Conservation (phyloP, 1,284 basidiomycete genomes). For the Rhodotorula sp. region DNA sequence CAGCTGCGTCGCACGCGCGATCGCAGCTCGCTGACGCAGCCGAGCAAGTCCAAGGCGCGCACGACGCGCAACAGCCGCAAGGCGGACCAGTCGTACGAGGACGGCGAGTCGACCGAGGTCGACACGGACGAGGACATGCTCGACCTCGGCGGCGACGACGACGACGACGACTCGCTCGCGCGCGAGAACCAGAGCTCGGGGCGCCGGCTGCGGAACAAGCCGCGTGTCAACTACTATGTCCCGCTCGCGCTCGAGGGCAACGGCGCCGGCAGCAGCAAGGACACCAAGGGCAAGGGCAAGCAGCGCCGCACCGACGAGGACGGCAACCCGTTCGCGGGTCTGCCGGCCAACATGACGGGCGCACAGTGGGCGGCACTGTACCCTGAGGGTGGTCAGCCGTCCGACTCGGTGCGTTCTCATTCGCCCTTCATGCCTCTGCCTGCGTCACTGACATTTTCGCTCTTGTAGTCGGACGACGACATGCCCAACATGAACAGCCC, state of each 20-base stretch:
- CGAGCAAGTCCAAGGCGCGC: not conserved
- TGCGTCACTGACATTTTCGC: not conserved
- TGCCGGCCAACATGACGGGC: slow-evolving; percentile 39
- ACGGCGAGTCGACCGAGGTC: slow-evolving; percentile 25
- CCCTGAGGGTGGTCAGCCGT: slow-evolving; percentile 33
- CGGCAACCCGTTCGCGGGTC: slow-evolving; percentile 36
- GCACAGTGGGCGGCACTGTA: slow-evolving; percentile 40
- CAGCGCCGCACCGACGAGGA: slow-evolving; percentile 20
- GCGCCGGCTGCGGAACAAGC: slow-evolving; percentile 48
- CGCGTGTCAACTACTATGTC: slow-evolving; percentile 41
- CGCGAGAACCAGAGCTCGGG: slow-evolving; percentile 30
- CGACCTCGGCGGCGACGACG: slow-evolving; percentile 43
- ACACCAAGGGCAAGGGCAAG: slow-evolving; percentile 29
- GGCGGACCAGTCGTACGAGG: slow-evolving; percentile 14
- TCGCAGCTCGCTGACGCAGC: not conserved
- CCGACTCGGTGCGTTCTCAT: slow-evolving; percentile 34
- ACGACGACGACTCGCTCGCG: slow-evolving; percentile 30
- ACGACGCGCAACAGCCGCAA: slow-evolving; percentile 10
- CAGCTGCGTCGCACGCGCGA: not conserved
- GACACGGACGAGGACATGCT: slow-evolving; percentile 30
- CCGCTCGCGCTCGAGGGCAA: slow-evolving; percentile 24
- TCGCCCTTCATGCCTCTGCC: too few species aligned
- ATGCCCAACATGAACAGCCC: slow-evolving; percentile 34
- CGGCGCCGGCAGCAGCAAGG: slow-evolving; percentile 9
- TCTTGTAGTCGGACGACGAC: slow-evolving; percentile 40